Evolutionary conservation across 257 asterid genomes (phyloP), one percentile per base, ranked within the genome.

Genomic region (Ophiorrhiza pumila): DNA sequence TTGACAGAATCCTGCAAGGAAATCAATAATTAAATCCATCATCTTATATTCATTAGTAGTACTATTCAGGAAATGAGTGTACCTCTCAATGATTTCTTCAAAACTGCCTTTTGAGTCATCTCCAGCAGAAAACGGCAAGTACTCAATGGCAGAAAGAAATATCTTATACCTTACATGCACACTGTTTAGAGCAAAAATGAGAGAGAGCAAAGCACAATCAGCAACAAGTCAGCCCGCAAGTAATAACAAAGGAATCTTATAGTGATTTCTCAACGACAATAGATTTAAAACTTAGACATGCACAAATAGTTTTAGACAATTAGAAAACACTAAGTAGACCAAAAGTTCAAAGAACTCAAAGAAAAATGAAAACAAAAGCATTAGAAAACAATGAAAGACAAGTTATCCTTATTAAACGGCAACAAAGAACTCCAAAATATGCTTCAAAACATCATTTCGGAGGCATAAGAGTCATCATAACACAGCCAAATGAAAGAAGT

Each of bases 1-100:
- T 88, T 69, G 87, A 83, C 73, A 95, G 80, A 80, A 95, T 83
- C 82, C 99, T 92, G 92, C 69, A 27, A 23, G 52, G 56, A 73
- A 71, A 71, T 69, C n/a, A 49, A 52, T 52, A 45, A 63, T 68
- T 69, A 39, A 72, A 71, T 59, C 56, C 67, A 71, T 67, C 73
- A 75, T 63, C 35, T 22, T 64, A 27, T 20, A 41, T 15, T 39
- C 69, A 41, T 39, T 27, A 47, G 15, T 34, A 66, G 11, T 67
- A 75, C 56, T 72, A 69, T 74, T 63, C 39, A 75, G 78, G 76
- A 60, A 73, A 73, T 71, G 57, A 66, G 46, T 76, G 71, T 61
- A 95, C 99, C 99, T 86, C 80, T 90, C 96, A 81, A 95, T 82
- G 49, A 95, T 92, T 85, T 92, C 98, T 85, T 92, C 98, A 74